Evolutionary conservation across 2,329 filamentous ascomycete species (phyloP).

Genomic region (Didymella sp.): DNA sequence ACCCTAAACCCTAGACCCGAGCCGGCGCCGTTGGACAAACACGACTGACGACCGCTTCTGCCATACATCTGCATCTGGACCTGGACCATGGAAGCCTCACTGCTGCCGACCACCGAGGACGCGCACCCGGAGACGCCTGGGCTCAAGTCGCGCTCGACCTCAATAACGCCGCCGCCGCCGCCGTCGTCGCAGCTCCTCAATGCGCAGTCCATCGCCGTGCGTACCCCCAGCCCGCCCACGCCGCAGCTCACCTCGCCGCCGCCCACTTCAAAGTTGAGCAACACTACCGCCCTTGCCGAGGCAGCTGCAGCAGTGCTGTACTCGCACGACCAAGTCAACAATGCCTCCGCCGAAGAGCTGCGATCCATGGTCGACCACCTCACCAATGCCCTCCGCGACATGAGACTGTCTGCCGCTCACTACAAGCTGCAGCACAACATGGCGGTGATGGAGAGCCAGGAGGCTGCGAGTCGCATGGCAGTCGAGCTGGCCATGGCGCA

Average conservation of each 20-base stretch:
- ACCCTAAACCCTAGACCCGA: neutral
- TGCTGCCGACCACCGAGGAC: constrained; percentile 44
- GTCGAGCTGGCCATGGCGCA: constrained; percentile 94
- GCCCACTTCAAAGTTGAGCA: constrained; percentile 49
- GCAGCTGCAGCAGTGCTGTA: constrained; percentile 53
- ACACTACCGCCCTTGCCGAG: constrained; percentile 38
- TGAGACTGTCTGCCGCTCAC: constrained; percentile 85
- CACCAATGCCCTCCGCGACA: constrained; percentile 64
- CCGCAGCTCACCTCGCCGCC: constrained; percentile 59
- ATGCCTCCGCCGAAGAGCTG: constrained; percentile 60
- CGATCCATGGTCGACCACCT: constrained; percentile 62
- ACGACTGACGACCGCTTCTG: neutral
- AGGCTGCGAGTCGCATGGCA: constrained; percentile 83
- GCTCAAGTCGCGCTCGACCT: constrained; percentile 41
- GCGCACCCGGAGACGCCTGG: constrained; percentile 38
- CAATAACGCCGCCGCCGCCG: constrained; percentile 63
- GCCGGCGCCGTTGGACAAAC: neutral
- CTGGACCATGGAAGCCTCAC: constrained; percentile 25
- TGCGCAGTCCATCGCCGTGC: constrained; percentile 46
- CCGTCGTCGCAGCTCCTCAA: constrained; percentile 65
- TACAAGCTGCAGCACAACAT: constrained; percentile 90
- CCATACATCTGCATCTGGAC: neutral
- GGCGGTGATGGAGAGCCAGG: constrained; percentile 81
- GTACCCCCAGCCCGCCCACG: constrained; percentile 60
- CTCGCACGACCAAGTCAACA: constrained; percentile 59